Percentiles rank a stretch among this genome's conserved stretches.
Evolutionary conservation across 495 filamentous ascomycete species (phyloP).

Genomic region (Xylaria cubensis): DNA sequence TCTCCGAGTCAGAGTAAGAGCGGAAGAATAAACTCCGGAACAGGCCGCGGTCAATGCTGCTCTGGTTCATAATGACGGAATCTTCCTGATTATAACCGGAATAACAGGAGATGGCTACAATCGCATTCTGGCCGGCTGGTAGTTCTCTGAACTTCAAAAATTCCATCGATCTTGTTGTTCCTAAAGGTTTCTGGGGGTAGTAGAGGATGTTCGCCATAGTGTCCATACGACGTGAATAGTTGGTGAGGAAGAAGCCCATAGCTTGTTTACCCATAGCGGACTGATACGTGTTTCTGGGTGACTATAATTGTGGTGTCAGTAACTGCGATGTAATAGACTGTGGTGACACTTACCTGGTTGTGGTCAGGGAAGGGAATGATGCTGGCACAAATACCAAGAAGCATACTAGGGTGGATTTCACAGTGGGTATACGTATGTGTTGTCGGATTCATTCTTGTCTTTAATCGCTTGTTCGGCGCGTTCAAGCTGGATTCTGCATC

Average conservation of each 20-base stretch:
- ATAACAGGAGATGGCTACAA: constrained; percentile 96
- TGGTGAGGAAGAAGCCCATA: constrained; percentile 98
- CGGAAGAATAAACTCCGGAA: constrained; percentile 99
- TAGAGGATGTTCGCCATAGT: constrained; percentile 99
- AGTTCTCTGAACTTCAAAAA: constrained; percentile 97
- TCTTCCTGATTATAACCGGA: constrained; percentile 99
- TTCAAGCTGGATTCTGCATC: constrained; percentile 53
- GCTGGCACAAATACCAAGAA: constrained; percentile 95
- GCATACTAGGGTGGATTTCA: constrained; percentile 99
- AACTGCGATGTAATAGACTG: background rate
- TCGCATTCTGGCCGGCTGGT: constrained; percentile 96
- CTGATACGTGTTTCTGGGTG: constrained; percentile 97
- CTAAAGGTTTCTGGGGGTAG: constrained; percentile 97
- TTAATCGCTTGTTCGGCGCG: constrained; percentile 75
- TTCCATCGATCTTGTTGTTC: constrained; percentile 97
- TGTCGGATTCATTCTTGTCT: constrained; percentile 78
- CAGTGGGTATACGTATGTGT: constrained; percentile 95
- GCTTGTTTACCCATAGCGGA: constrained; percentile 99
- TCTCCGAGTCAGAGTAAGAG: constrained; percentile 94
- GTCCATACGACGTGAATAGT: constrained; percentile 95
- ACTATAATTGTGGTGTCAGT: constrained; percentile 53
- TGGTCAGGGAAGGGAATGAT: constrained; percentile 99
- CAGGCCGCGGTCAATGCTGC: constrained; percentile 93
- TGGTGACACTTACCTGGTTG: constrained; percentile 69
- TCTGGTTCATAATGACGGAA: constrained; percentile 99